A percentile compares a stretch with the other conserved stretches of the same genome.
phyloP scores from a whole-genome alignment of 1,284 basidiomycete species.

The Bondarzewia mesenterica region DNA sequence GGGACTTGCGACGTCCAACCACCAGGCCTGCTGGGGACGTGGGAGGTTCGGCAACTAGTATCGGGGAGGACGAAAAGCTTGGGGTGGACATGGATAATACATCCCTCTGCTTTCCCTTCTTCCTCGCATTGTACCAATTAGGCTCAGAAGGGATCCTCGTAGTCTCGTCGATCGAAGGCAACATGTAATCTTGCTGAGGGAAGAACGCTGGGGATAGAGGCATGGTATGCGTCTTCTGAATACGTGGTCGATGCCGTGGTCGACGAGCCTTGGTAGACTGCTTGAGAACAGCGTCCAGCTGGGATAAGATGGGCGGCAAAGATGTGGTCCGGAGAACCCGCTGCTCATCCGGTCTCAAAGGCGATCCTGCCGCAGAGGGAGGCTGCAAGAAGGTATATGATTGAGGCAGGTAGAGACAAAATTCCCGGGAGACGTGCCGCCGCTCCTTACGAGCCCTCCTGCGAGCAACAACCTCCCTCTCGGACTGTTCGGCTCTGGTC shows the following conservation, averaged over 20 bases:
- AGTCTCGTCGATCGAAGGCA: constrained; percentile 16
- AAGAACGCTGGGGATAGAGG: background rate
- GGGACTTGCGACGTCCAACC: constrained; percentile 87
- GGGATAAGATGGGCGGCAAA: constrained; percentile 44
- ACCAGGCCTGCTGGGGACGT: constrained; percentile 63
- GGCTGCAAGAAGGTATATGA: constrained; percentile 14
- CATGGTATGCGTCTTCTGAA: background rate
- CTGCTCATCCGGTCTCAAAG: constrained; percentile 16
- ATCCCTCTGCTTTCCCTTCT: constrained; percentile 29
- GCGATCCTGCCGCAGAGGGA: constrained; percentile 12
- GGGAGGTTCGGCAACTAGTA: background rate
- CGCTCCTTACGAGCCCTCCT: constrained; percentile 54
- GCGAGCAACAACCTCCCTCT: constrained; percentile 48
- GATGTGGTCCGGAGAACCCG: constrained; percentile 49
- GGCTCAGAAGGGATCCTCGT: background rate
- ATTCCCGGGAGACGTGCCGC: constrained; percentile 53
- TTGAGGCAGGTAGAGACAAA: constrained; percentile 53
- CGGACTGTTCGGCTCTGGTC: constrained; percentile 41
- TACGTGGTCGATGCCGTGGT: constrained; percentile 16
- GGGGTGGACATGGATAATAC: background rate
- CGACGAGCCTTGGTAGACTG: constrained; percentile 19
- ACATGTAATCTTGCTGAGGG: constrained; percentile 21
- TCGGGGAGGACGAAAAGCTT: too few species aligned
- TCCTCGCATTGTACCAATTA: constrained; percentile 15
- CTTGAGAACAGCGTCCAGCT: constrained; percentile 48